Base-by-base conservation (phyloP, 2,329 filamentous ascomycete genomes). In the Fusarium poae region DNA sequence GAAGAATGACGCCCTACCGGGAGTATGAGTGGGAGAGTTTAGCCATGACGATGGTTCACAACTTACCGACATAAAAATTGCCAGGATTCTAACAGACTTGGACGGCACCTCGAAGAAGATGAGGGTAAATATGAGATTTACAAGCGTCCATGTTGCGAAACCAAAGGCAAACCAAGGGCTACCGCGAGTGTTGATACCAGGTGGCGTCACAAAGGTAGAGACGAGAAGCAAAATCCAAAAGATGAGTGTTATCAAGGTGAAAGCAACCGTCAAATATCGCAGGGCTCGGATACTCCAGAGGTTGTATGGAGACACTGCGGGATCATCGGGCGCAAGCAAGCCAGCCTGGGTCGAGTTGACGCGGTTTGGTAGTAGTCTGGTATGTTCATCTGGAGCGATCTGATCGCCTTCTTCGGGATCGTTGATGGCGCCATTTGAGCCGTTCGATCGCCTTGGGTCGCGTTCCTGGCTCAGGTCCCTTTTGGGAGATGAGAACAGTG, bases 161-260 rank as follows among this genome's bases (percentile, higher is more conserved):
- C 90, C 88, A 76, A 97, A 97, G 60, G 93, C 88, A 78, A 93
- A 93, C 86, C 97, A 99, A 39, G 92, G 93, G n/a, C 94, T 96
- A 7, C 96, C 96, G 53, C 93, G 89, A 12, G 90, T 92, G 77
- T 96, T 89, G 77, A 98, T 89, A 46, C 91, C 90, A 1, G 95
- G 95, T 16, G 94, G 94, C 54, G 92, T 97, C 71, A 97, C 90
- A 80, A 99, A 99, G 70, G 91, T 89, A 57, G 93, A 93, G 18
- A 97, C 89, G n/a, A 99, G 85, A 34, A 97, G 84, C 55, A 97
- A 79, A 12, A 93, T 86, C 95, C 96, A 98, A 95, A 95, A 98
- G n/a, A 93, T 74, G 74, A 97, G 93, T 57, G 89, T 92, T 72
- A 94, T 77, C 52, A 89, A 78, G 21, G 95, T 84, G 75, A 97